A percentile compares a stretch with the other conserved stretches of the same genome.
These are phyloP conservation scores for Solidago caesia DNA, from an alignment of 129 eudicot species.

Conservation along the genomic window DNA sequence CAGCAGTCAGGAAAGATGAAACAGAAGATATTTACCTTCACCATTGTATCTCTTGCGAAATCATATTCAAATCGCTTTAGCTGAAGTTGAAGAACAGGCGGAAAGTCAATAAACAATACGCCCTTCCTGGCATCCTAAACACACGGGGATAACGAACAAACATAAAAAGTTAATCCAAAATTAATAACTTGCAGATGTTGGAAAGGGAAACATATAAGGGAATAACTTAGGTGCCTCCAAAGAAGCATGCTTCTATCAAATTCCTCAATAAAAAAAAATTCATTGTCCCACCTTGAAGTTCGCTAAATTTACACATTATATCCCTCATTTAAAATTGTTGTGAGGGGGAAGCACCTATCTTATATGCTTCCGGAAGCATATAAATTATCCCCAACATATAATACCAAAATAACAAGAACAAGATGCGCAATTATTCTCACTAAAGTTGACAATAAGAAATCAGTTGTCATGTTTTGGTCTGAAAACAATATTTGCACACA, in stretches of 20 bases:
- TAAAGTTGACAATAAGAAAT: not conserved
- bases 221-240: too few relatives aligned
- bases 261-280: too few relatives aligned
- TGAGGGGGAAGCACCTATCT: too few relatives aligned
- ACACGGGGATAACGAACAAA: constrained; percentile 14
- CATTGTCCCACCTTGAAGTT: too few relatives aligned
- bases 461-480: constrained; percentile 2
- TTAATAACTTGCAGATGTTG: not conserved
- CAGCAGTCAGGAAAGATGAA: not conserved
- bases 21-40: constrained; percentile 49
- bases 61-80: constrained; percentile 84
- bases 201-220: not conserved
- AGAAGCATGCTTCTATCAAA: too few relatives aligned
- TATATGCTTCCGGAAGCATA: too few relatives aligned
- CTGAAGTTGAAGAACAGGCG: constrained; percentile 83
- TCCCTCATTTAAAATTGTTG: too few relatives aligned
- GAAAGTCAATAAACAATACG: constrained; percentile 73
- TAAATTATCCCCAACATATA: too few relatives aligned
- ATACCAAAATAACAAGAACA: not conserved
- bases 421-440: too few relatives aligned
- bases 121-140: constrained; percentile 77
- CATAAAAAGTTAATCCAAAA: not conserved
- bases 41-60: constrained; percentile 80
- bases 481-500: not conserved
- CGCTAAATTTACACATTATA: too few relatives aligned